Evolutionary conservation across 441 rosid genomes (phyloP).

Genomic region (Arabidopsis lyrata): DNA sequence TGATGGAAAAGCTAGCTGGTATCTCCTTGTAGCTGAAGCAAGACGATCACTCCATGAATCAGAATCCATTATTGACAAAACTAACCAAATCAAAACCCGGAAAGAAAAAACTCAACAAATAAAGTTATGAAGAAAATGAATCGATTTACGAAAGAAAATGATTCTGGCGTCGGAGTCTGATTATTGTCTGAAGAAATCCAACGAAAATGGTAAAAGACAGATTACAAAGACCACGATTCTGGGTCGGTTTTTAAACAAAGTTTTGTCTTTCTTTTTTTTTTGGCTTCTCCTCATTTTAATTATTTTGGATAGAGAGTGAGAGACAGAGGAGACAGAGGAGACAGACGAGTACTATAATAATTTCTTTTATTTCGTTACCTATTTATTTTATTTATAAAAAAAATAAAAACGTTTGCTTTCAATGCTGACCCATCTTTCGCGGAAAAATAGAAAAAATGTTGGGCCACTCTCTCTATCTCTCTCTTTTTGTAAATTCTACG

Average conservation of each 20-base stretch:
- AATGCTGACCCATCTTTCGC: constrained; percentile 13
- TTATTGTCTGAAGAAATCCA: constrained; percentile 22
- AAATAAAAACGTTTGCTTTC: not conserved
- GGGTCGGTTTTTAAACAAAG: constrained; percentile 37
- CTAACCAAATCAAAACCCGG: not conserved
- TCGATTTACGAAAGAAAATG: constrained; percentile 7
- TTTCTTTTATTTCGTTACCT: not conserved
- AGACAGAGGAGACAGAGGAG: too few species aligned
- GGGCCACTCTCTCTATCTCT: constrained; percentile 5
- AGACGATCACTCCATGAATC: constrained; percentile 92
- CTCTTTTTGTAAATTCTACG: not conserved
- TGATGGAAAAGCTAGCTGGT: constrained; percentile 71
- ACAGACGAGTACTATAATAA: constrained; percentile 1
- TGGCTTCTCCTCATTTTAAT: constrained; percentile 8
- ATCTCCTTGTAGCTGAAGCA: constrained; percentile 82
- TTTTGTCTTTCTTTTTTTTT: not conserved
- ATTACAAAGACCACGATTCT: constrained; percentile 31
- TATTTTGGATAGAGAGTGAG: constrained; percentile 40
- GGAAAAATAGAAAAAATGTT: constrained; percentile 9
- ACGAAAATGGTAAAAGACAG: constrained; percentile 37
- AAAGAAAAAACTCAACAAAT: not conserved
- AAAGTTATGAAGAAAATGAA: constrained; percentile 4
- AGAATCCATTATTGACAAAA: constrained; percentile 75
- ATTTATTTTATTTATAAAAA: not conserved
- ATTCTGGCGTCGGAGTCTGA: constrained; percentile 29